phyloP scores from a whole-genome alignment of 352 stramenopile genomes.

The Vaucheria bursata region DNA sequence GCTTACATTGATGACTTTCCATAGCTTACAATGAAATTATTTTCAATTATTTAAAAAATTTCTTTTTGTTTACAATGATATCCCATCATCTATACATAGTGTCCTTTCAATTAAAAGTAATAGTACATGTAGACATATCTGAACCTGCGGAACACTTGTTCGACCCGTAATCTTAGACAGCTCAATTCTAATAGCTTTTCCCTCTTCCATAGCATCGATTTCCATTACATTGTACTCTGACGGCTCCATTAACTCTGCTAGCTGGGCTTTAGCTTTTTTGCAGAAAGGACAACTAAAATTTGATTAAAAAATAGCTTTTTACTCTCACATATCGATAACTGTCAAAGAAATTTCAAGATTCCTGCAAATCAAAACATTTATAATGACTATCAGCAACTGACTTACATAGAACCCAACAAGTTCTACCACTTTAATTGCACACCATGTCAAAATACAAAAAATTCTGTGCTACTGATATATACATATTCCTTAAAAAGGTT shows the following conservation, averaged over 20 bases:
- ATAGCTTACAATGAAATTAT: too few species aligned
- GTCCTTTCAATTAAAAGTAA: background rate
- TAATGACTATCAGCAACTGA: too few species aligned
- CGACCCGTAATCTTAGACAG: conserved; percentile 37
- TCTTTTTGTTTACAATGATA: too few species aligned
- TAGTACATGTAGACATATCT: background rate
- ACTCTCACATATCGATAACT: background rate
- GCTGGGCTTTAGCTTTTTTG: conserved; percentile 28
- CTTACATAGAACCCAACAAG: too few species aligned
- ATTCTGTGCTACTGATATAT: too few species aligned
- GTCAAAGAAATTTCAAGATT: background rate
- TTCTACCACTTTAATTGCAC: too few species aligned
- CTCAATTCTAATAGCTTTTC: conserved; percentile 39
- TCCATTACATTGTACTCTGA: background rate
- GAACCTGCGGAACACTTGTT: conserved; percentile 34
- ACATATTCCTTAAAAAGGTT: too few species aligned
- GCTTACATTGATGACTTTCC: too few species aligned
- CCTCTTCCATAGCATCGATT: conserved; percentile 40
- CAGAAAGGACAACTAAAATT: conserved; percentile 41
- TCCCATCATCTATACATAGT: background rate
- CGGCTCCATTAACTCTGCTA: conserved; percentile 31
- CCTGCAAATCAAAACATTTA: background rate
- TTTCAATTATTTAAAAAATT: too few species aligned
- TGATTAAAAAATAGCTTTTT: background rate
- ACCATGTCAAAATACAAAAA: too few species aligned